Conservation (phyloP, 371 early-diverging fungal genomes). For the Amoeboaphelidium protococcarum region DNA sequence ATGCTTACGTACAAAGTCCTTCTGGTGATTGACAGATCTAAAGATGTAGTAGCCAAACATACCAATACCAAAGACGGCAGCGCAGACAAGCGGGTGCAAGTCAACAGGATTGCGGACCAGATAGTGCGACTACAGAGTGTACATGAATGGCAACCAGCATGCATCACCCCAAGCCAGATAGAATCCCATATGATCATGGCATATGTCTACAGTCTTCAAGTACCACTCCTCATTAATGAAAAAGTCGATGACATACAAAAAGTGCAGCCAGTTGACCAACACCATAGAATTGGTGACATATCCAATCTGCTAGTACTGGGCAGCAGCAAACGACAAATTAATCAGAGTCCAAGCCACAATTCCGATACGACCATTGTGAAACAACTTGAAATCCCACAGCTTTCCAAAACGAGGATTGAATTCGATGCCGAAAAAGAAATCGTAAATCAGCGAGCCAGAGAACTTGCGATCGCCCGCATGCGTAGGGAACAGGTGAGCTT, state of each 20-base stretch:
- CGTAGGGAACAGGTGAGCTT: constrained; percentile 40
- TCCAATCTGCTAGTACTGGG: constrained; percentile 34
- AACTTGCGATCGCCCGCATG: constrained; percentile 55
- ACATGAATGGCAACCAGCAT: constrained; percentile 52
- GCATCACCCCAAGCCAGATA: constrained; percentile 55
- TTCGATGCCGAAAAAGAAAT: constrained; percentile 46
- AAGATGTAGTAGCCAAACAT: constrained; percentile 42
- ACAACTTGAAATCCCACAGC: constrained; percentile 46
- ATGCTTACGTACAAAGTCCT: constrained; percentile 33
- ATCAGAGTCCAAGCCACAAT: constrained; percentile 58
- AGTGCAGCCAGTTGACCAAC: constrained; percentile 34
- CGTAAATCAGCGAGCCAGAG: constrained; percentile 22
- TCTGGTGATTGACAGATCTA: constrained; percentile 47
- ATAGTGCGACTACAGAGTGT: constrained; percentile 52
- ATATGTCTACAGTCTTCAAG: constrained; percentile 37
- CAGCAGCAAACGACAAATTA: constrained; percentile 32
- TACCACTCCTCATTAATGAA: constrained; percentile 64
- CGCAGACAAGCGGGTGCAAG: constrained; percentile 19
- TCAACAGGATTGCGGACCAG: constrained; percentile 35
- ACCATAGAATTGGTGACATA: constrained; percentile 50
- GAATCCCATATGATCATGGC: constrained; percentile 53
- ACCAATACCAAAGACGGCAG: constrained; percentile 18
- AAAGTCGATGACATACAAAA: constrained; percentile 43
- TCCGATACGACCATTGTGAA: constrained; percentile 55
- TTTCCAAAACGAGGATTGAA: constrained; percentile 46